phyloP scores from a whole-genome alignment of 805 yeast species.

The Wickerhamiella dianesei region DNA sequence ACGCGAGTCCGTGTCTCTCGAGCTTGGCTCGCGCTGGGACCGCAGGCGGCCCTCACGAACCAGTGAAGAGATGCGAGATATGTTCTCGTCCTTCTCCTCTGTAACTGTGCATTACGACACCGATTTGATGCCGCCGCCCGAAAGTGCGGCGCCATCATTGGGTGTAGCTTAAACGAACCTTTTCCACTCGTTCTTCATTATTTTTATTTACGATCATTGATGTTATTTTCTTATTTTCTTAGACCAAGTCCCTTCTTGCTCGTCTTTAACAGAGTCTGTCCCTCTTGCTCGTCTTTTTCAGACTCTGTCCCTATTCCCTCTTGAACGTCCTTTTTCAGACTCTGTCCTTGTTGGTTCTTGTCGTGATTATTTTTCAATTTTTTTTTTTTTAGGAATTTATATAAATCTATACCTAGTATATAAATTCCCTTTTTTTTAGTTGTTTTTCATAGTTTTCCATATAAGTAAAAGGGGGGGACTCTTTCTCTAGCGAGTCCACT shows the following conservation, averaged over 20 bases:
- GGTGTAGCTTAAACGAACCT: neutral
- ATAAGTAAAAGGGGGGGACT: no score
- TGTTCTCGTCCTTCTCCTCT: constrained; percentile 19
- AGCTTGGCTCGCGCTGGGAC: constrained; percentile 20
- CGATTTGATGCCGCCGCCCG: neutral
- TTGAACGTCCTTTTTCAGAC: no score
- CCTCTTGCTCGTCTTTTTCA: no score
- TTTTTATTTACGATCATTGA: neutral
- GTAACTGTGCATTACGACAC: constrained; percentile 19
- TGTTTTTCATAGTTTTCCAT: neutral
- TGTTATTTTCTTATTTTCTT: no score
- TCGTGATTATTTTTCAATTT: neutral
- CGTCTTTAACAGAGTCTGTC: no score
- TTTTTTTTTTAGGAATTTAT: no score
- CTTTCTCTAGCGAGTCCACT: constrained; percentile 37
- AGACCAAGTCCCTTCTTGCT: no score
- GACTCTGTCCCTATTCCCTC: no score
- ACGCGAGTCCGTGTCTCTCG: constrained; percentile 17
- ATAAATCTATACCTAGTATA: no score
- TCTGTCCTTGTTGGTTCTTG: no score
- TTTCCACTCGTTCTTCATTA: neutral
- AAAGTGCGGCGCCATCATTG: neutral
- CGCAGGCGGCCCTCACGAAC: constrained; percentile 16
- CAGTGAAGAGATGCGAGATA: constrained; percentile 14
- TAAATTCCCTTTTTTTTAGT: neutral